Evolutionary conservation across 2,329 filamentous ascomycete species (phyloP).

Genomic region (Trematosphaeria pertusa): DNA sequence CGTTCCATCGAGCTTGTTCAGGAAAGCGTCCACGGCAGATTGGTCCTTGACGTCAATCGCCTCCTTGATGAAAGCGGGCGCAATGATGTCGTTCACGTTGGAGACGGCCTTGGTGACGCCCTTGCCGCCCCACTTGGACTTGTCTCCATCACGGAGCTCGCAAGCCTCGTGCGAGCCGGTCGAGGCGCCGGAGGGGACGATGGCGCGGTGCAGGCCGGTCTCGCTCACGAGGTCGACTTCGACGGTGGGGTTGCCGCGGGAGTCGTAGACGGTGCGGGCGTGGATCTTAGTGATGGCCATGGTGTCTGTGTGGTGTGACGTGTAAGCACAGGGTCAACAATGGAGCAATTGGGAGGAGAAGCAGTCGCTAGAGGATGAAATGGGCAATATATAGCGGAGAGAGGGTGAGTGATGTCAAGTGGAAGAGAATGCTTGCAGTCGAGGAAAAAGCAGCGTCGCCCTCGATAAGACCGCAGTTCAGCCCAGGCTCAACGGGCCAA

Average conservation of each 20-base stretch:
- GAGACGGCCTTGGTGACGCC: conserved; percentile 62
- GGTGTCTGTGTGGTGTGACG: conserved; percentile 51
- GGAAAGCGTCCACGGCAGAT: conserved; percentile 60
- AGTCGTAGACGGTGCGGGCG: conserved; percentile 90
- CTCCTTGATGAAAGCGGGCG: conserved; percentile 61
- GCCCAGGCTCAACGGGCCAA: conserved; percentile 17
- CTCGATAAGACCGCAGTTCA: conserved; percentile 28
- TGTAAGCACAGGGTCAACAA: conserved; percentile 22
- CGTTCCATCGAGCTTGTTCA: conserved; percentile 63
- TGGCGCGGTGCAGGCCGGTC: conserved; percentile 95
- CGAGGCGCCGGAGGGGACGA: conserved; percentile 95
- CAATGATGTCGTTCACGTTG: conserved; percentile 64
- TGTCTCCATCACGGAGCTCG: conserved; percentile 62
- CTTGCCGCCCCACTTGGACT: conserved; percentile 62
- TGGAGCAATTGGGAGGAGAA: conserved; percentile 31
- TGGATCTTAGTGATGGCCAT: conserved; percentile 74
- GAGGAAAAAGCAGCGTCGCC: conserved; percentile 38
- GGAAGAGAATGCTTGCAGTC: conserved; percentile 23
- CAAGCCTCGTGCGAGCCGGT: conserved; percentile 67
- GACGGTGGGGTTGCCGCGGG: conserved; percentile 96
- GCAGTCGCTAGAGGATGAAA: conserved; percentile 13
- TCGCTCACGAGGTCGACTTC: conserved; percentile 98
- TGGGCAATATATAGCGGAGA: conserved; percentile 31
- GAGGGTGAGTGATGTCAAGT: conserved; percentile 23
- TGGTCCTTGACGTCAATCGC: conserved; percentile 63